Evolutionary conservation across 1,139 yeast genomes (phyloP), one percentile per base, ranked within the genome.

Genomic region (Yamadazyma siamensis): DNA sequence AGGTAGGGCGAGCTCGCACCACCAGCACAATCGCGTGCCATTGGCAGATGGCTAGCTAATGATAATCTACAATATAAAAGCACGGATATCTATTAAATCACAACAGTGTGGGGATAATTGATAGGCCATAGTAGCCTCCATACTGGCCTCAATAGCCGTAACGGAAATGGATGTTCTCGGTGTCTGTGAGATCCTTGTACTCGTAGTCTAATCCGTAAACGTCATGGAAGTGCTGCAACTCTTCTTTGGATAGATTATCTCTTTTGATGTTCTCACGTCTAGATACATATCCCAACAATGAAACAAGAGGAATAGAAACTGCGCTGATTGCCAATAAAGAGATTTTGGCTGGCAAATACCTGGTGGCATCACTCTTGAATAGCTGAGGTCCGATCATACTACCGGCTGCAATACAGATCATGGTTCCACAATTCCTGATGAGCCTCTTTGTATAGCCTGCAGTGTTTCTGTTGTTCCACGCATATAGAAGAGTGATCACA

Each of bases 331-430:
- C 56, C 29, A 64, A 47, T 26, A 64, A 50, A 2, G 59, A 50
- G 9, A 61, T 52, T 32, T 63, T 62, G 3, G 71, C 71, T 2
- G 65, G 59, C 7, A 44, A 42, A 38, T 62, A 65, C n/a, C 49
- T 31, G 3, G 63, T 56, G 8, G 47, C 46, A 23, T 50, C 43
- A 4, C 52, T 52, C 34, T 56, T 59, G 39, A 64, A 63, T 17
- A 63, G 35, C 39, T 64, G 71, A 1, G 71, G 71, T 0, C 69
- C 71, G 32, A 64, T 60, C 11, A 64, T 46, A 28, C 59, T 49
- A 1, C 65, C 68, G 11, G 59, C 40, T 3, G 68, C 56, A 31
- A 61, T 61, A 15, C 58, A 59, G 31, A 61, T 50, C 68, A 58
- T 56, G 0, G 61, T 55, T 29, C 51, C 35, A 19, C 59, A 56